Base-by-base conservation (phyloP, 2,329 filamentous ascomycete genomes). In the Didymosphaeria variabile region DNA sequence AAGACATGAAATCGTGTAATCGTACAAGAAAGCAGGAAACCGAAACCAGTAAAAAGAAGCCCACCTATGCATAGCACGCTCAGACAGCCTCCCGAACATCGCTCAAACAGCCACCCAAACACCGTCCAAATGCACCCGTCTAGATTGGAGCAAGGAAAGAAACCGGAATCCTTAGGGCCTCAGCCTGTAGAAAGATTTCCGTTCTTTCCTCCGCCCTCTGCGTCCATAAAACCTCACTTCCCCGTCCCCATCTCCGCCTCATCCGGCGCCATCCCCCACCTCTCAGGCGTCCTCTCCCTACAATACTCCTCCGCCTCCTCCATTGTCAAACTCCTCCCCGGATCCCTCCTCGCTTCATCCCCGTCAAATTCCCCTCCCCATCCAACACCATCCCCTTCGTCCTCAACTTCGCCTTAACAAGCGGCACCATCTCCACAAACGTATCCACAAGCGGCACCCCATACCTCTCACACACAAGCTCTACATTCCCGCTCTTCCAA, bases 401-500 rank as follows among this genome's bases (percentile, higher is more conserved):
- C 38, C 53, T 36, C 29, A 83, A 57, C 67, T 68, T 79, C 21
- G 67, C 64, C 58, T 71, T 58, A 9, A 85, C 68, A 5, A 65
- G 56, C 21, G 72, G 68, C n/a, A 67, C 67, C 54, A 88, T 67
- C 7, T 80, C 79, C 5, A 77, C 77, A 26, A 83, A 76, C 2
- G 68, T 80, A 17, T 80, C 76, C 32, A 85, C 73, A 58, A 85
- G 70, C 40, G 80, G 75, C 6, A 88, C 72, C 0, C 73, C 79
- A 61, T 83, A 84, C 56, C 79, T 79, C 60, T 77, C 70, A 62
- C 87, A 89, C 10, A 88, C 81, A 15, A 87, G 77, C 67, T 86
- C 79, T 34, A 91, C 85, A 64, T 90, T 89, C 0, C 86, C 88
- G n/a, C 80, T 80, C 72, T 88, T 88, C 75, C 75, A 81, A 67